Evolutionary conservation across 257 asterid genomes (phyloP), one percentile per base, ranked within the genome.

Genomic region (Solanum pennellii): DNA sequence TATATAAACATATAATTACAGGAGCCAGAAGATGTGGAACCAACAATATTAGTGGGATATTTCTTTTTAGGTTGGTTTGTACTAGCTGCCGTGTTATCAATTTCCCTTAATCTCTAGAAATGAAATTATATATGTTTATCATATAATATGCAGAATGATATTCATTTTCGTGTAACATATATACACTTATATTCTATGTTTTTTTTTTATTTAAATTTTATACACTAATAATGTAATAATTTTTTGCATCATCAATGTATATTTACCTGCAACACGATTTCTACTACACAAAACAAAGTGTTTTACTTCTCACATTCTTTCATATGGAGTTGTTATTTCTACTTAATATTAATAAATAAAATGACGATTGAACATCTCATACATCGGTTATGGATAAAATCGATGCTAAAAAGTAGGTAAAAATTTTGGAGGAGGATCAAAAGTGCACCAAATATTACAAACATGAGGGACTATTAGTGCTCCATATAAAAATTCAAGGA

Each of bases 1-100:
- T 56, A 20, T 56, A 20, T 56, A 20, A 56, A 56, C 65, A 20
- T 56, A 20, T 56, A 20, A 20, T 56, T 88, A 87, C 94, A 95
- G 96, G 98, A 95, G 82, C 88, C 96, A 7, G 98, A 95, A 91
- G 97, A 95, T 47, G 93, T 87, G 44, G 93, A 91, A 59, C 97
- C 98, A 88, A 93, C 99, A 6, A 92, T 90, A 82, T 23, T 92
- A 59, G 90, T 91, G 9, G 97, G 97, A 25, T 94, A 93, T 92
- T 90, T 94, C 89, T 33, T 93, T 2, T 31, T 93, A 27, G 89
- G 90, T 45, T 93, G 96, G 95, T 35, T 94, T 20, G n/a, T 91
- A 66, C 35, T 96, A 84, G 93, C 98, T 33, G n/a, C 90, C 18
- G 49, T 35, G 5, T 85, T 95, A 87, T 89, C 91, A 25, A 87